These are phyloP conservation scores for Coemansia sp. DNA, from an alignment of 192 early-diverging fungal species.

Conservation along the genomic window DNA sequence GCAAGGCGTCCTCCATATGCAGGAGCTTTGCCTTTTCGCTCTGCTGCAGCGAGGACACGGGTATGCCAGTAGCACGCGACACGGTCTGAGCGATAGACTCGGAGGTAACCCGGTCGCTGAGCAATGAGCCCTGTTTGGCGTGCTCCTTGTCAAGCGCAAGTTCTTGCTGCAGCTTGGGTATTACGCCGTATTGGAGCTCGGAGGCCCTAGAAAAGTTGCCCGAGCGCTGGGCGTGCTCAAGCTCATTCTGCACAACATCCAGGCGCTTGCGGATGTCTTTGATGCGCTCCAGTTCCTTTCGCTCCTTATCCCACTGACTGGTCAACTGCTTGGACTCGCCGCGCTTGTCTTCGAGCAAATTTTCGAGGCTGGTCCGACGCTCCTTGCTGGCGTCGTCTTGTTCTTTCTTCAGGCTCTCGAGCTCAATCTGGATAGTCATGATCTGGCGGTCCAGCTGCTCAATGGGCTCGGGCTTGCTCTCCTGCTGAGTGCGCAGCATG, in stretches of 20 bases:
- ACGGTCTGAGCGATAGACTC: conserved; percentile 77
- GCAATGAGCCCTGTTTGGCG: conserved; percentile 54
- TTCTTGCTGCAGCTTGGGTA: conserved; percentile 69
- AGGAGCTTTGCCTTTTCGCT: conserved; percentile 71
- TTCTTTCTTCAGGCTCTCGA: conserved; percentile 78
- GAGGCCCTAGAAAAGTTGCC: conserved; percentile 73
- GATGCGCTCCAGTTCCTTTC: conserved; percentile 65
- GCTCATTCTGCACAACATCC: conserved; percentile 71
- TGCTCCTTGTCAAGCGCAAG: conserved; percentile 58
- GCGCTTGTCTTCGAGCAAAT: conserved; percentile 60
- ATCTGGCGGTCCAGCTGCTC: conserved; percentile 72
- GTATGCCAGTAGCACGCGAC: conserved; percentile 74
- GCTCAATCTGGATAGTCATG: conserved; percentile 75
- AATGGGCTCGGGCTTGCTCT: conserved; percentile 74
- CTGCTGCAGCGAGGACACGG: conserved; percentile 67
- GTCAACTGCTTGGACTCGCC: conserved; percentile 59
- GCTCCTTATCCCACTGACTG: conserved; percentile 66
- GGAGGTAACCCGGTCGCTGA: conserved; percentile 78
- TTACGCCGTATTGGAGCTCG: conserved; percentile 75
- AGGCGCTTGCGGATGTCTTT: conserved; percentile 67
- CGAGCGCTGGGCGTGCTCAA: conserved; percentile 68
- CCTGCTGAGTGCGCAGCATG: conserved; percentile 72
- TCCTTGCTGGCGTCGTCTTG: conserved; percentile 67
- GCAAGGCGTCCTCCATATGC: conserved; percentile 64
- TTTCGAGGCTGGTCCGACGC: conserved; percentile 60